Base-by-base conservation (phyloP, 148 eudicot genomes). In the Limonium bicolor region DNA sequence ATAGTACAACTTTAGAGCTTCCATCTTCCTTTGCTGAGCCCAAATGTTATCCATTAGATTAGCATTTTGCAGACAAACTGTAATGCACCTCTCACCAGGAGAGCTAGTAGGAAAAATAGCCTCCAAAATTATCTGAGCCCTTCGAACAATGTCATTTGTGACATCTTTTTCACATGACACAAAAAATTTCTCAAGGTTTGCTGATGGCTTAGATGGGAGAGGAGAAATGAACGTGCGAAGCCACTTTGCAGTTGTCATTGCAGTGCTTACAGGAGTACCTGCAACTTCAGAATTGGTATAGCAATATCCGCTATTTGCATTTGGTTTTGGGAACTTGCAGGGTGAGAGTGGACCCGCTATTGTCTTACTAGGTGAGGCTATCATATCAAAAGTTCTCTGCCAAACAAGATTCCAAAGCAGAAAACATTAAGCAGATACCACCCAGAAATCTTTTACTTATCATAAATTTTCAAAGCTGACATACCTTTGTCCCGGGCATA, bases 201-300 rank as follows among this genome's bases (percentile, higher is more conserved):
- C 56, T 14, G 99, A 92, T 7, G 99, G 99, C 39, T 67, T 68
- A 21, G 82, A 69, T 36, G 88, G 80, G 48, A 92, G 90, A 29
- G 95, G 90, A 51, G 78, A 80, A 39, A 92, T 69, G 46, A 73
- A 58, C 5, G 85, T 64, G 18, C 95, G 76, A 36, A 92, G 80
- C 99, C 99, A 92, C 69, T 74, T 85, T 39, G 93, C 95, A 36
- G 99, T 92, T 23, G 88, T 85, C 99, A 92, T 78, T 54, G 99
- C 95, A 38, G 94, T 92, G 82, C 82, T 85, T 21, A 92, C 95
- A 25, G 99, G 99, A 14, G 95, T 92, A 37, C 86, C 74, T 47
- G 62, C 59, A 23, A 60, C 62, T 67, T 60, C 73, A 20, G 66
- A 48, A 54, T 36, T 59, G 27, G 58, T 50, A 58, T 47, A 16